These are phyloP conservation scores for Vigna mungo DNA, from an alignment of 306 rosid species.

Conservation along the genomic window DNA sequence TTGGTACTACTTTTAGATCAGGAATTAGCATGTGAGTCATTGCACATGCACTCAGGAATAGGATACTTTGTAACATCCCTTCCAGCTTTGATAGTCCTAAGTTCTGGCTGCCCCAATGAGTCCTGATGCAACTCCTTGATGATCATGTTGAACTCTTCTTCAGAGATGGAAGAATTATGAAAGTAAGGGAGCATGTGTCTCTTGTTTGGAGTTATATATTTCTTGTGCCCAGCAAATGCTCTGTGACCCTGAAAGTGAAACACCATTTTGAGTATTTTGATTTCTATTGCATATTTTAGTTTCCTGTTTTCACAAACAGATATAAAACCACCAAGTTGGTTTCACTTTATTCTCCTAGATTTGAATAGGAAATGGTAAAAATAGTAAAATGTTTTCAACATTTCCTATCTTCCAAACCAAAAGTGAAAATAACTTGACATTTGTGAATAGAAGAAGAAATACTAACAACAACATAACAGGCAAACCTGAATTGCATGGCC, in stretches of 20 bases:
- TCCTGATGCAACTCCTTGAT: conserved; percentile 76
- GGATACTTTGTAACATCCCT: conserved; percentile 97
- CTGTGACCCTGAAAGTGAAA: conserved; percentile 75
- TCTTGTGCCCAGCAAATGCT: conserved; percentile 90
- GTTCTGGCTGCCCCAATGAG: conserved; percentile 87
- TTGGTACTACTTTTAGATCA: conserved; percentile 39
- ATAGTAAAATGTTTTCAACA: not conserved
- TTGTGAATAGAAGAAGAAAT: not conserved
- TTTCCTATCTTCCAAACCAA: not conserved
- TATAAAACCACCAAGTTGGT: not conserved
- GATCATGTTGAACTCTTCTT: conserved; percentile 70
- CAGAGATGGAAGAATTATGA: conserved; percentile 69
- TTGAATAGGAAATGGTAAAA: not conserved
- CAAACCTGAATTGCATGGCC: conserved; percentile 94
- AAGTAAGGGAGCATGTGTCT: conserved; percentile 89
- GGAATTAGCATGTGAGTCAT: conserved; percentile 48
- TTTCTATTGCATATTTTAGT: not conserved
- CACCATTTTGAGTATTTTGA: conserved; percentile 2
- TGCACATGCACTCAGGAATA: conserved; percentile 88
- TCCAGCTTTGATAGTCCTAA: conserved; percentile 60
- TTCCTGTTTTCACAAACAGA: not conserved
- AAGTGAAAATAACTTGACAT: not conserved
- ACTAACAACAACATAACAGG: not conserved
- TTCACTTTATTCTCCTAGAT: not conserved
- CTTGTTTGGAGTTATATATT: conserved; percentile 94